These are phyloP conservation scores for Penicillium brevicompactum DNA, from an alignment of 2,329 filamentous ascomycete genomes.

Conservation along the genomic window DNA sequence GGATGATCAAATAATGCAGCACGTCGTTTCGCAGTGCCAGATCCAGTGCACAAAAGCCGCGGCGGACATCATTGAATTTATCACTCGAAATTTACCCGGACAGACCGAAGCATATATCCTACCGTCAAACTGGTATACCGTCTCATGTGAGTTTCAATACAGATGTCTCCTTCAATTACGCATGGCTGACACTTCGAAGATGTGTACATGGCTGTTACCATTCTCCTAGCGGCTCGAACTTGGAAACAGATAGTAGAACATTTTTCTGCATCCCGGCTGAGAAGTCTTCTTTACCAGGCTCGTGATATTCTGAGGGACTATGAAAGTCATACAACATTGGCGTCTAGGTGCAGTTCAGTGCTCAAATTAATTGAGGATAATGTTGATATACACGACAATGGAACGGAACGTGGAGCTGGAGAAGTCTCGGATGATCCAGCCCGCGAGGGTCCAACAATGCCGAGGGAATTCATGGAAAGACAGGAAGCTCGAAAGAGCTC, in stretches of 20 bases:
- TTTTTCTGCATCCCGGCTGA: conserved; percentile 7
- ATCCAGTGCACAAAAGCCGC: conserved; percentile 1
- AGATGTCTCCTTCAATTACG: too few species aligned
- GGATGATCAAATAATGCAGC: not conserved
- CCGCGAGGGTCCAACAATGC: not conserved
- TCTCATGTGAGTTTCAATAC: conserved; percentile 2
- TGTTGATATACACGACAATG: not conserved
- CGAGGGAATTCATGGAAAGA: not conserved
- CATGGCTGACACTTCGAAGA: not conserved
- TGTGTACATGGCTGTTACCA: conserved; percentile 16
- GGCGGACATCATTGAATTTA: conserved; percentile 3
- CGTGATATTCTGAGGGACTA: conserved; percentile 4
- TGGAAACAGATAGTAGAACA: conserved; percentile 9
- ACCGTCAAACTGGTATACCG: conserved; percentile 11
- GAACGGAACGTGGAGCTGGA: not conserved
- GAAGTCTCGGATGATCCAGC: not conserved
- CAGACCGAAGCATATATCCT: conserved; percentile 4
- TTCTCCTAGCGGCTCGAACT: conserved; percentile 10
- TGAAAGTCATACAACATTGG: conserved; percentile 1
- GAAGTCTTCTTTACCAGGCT: not conserved
- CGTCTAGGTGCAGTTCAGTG: conserved; percentile 3
- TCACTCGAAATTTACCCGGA: not conserved
- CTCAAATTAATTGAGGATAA: not conserved
- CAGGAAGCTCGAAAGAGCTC: not conserved
- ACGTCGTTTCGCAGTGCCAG: conserved; percentile 3